phyloP scores from a whole-genome alignment of 2,329 filamentous ascomycete genomes.

The Cladosporium sp. region DNA sequence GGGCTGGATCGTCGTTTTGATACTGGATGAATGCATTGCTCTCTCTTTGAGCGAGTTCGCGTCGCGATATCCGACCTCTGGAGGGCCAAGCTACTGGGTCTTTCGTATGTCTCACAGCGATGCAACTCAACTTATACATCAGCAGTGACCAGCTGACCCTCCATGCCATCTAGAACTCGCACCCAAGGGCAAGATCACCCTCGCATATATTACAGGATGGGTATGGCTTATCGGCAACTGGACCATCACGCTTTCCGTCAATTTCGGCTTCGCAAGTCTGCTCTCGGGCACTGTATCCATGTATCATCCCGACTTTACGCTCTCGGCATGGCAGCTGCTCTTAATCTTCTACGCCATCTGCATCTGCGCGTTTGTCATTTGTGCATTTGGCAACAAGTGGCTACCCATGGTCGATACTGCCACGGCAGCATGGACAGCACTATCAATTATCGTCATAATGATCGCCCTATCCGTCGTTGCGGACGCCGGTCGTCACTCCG shows the following conservation, averaged over 20 bases:
- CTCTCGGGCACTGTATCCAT: constrained; percentile 44
- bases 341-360: constrained; percentile 66
- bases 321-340: constrained; percentile 59
- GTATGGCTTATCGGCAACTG: constrained; percentile 70
- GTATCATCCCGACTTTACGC: constrained; percentile 48
- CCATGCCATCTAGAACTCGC: constrained; percentile 47
- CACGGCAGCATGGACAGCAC: constrained; percentile 49
- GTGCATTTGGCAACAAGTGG: constrained; percentile 60
- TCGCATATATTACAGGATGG: constrained; percentile 69
- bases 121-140: no score
- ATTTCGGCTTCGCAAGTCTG: constrained; percentile 59
- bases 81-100: constrained; percentile 70
- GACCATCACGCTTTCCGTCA: constrained; percentile 70
- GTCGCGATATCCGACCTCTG: constrained; percentile 67
- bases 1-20: constrained; percentile 62
- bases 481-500: constrained; percentile 47
- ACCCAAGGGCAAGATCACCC: constrained; percentile 36
- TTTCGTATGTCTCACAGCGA: constrained; percentile 35
- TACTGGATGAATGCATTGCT: constrained; percentile 65
- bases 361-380: constrained; percentile 58
- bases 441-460: constrained; percentile 53
- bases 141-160: background rate
- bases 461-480: constrained; percentile 51
- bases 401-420: constrained; percentile 58
- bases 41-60: constrained; percentile 67